Conservation (phyloP, 2,329 filamentous ascomycete species). For the Epichloe uncinata region DNA sequence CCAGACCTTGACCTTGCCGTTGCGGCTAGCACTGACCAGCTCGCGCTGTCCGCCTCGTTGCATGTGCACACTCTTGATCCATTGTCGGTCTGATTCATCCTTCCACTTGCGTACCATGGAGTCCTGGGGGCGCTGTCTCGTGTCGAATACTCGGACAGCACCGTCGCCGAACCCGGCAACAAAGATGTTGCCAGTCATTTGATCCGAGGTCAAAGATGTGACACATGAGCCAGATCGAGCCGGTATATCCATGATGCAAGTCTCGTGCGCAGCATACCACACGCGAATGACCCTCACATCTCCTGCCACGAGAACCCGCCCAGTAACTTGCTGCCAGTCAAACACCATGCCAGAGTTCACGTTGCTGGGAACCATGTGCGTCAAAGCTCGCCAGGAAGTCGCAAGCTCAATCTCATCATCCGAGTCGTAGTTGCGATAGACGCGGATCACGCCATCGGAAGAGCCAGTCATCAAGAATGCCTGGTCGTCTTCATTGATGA, state of each 20-base stretch:
- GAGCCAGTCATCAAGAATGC: constrained; percentile 90
- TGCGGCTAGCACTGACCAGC: constrained; percentile 76
- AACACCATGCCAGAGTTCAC: constrained; percentile 93
- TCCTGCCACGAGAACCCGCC: constrained; percentile 85
- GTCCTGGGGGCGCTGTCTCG: constrained; percentile 66
- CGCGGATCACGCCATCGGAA: constrained; percentile 84
- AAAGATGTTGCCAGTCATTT: constrained; percentile 94
- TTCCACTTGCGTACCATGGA: constrained; percentile 97
- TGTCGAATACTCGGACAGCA: constrained; percentile 86
- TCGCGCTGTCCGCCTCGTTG: constrained; percentile 90
- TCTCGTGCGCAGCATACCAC: constrained; percentile 90
- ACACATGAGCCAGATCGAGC: constrained; percentile 95
- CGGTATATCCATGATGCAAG: constrained; percentile 86
- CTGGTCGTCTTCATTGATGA: constrained; percentile 97
- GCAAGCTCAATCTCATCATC: constrained; percentile 68
- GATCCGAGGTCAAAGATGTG: constrained; percentile 88
- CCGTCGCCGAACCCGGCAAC: constrained; percentile 95
- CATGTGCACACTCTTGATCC: constrained; percentile 94
- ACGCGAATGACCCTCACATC: constrained; percentile 92
- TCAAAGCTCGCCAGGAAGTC: constrained; percentile 81
- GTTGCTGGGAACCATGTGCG: constrained; percentile 86
- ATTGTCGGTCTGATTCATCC: constrained; percentile 70
- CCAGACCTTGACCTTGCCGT: constrained; percentile 91
- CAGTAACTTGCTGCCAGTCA: constrained; percentile 98
- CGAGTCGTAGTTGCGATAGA: constrained; percentile 85